phyloP scores from a whole-genome alignment of 805 yeast genomes.

The Starmerella ratchasimensis region DNA sequence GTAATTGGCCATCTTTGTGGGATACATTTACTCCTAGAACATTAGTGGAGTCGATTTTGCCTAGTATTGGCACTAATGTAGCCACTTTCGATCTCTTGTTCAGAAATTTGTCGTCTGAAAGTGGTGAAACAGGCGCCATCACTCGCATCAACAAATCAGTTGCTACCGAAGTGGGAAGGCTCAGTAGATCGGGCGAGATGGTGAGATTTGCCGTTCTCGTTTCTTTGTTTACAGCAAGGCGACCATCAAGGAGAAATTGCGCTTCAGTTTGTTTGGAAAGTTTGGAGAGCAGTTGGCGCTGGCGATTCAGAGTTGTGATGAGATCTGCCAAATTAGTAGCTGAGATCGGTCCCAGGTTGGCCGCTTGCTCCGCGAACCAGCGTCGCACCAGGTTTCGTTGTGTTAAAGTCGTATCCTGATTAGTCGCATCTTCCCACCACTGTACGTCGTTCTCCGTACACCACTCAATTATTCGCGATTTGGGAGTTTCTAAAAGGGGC shows the following conservation, averaged over 20 bases:
- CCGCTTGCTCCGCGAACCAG: conserved; percentile 26
- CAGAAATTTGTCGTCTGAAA: conserved; percentile 4
- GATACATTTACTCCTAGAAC: not conserved
- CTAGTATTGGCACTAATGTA: not conserved
- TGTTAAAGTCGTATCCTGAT: conserved; percentile 40
- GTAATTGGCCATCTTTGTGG: not conserved
- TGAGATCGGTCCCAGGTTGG: conserved; percentile 19
- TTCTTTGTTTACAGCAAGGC: not conserved
- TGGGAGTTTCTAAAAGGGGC: conserved; percentile 40
- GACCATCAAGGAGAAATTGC: conserved; percentile 1
- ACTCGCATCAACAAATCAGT: conserved; percentile 12
- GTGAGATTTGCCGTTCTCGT: conserved; percentile 3
- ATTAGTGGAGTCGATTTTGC: not conserved
- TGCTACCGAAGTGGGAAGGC: conserved; percentile 7
- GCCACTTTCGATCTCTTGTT: not conserved
- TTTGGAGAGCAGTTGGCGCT: conserved; percentile 3
- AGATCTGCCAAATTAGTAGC: not conserved
- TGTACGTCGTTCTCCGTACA: conserved; percentile 31
- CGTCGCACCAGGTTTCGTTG: conserved; percentile 42
- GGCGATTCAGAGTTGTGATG: conserved; percentile 1
- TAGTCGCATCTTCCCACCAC: conserved; percentile 67
- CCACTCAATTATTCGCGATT: conserved; percentile 34
- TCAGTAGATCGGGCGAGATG: conserved; percentile 1
- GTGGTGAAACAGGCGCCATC: conserved; percentile 15
- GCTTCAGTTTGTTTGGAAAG: not conserved